Evolutionary conservation across 768 basidiomycete genomes (phyloP).

Genomic region (Mrakia frigida): DNA sequence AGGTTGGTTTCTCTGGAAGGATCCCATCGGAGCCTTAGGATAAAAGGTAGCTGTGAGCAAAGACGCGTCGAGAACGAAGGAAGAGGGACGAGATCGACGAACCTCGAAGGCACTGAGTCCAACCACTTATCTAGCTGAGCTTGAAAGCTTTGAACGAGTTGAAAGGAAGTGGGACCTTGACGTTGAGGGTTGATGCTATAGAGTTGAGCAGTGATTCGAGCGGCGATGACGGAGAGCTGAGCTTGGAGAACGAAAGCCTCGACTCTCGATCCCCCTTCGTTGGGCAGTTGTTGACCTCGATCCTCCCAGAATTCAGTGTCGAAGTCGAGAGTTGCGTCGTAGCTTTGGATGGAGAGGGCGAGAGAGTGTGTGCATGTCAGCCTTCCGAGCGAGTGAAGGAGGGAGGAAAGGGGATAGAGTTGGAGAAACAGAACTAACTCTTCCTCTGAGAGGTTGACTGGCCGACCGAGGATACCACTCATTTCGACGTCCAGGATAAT

Average conservation of each 20-base stretch:
- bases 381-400: not conserved
- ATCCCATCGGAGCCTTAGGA: not conserved
- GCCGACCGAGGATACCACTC: not conserved
- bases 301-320: not conserved
- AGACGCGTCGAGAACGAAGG: not conserved
- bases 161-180: not conserved
- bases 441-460: not conserved
- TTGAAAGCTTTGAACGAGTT: not conserved
- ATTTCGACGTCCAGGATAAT: not conserved
- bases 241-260: not conserved
- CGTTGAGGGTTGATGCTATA: not conserved
- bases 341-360: not conserved
- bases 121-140: not conserved
- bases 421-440: not conserved
- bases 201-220: not conserved
- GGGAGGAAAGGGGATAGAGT: not conserved
- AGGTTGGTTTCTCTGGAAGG: not conserved
- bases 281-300: not conserved
- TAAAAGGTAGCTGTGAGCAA: too few relatives aligned
- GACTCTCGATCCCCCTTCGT: not conserved
- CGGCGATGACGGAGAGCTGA: not conserved
- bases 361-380: not conserved
- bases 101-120: not conserved
- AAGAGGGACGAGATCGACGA: not conserved
- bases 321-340: not conserved